phyloP scores from a whole-genome alignment of 2,329 filamentous ascomycete species.

The Raffaelea arxii region DNA sequence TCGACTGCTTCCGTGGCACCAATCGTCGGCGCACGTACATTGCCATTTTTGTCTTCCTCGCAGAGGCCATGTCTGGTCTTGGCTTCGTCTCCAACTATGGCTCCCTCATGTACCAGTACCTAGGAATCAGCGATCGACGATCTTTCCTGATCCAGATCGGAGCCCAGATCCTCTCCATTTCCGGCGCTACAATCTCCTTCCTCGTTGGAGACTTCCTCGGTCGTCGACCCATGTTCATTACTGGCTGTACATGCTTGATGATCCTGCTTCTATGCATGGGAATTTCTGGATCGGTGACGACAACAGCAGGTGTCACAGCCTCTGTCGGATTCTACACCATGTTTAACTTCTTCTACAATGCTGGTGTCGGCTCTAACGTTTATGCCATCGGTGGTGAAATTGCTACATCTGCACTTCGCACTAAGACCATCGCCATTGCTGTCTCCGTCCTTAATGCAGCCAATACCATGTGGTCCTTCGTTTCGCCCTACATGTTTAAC shows the following conservation, averaged over 20 bases:
- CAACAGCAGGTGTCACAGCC: conserved; percentile 11
- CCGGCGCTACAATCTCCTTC: conserved; percentile 24
- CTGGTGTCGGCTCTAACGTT: conserved; percentile 15
- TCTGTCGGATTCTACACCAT: conserved; percentile 16
- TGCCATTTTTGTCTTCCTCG: conserved; percentile 39
- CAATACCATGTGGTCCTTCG: conserved; percentile 13
- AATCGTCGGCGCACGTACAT: conserved; percentile 28
- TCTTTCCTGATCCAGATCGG: conserved; percentile 19
- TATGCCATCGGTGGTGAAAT: conserved; percentile 16
- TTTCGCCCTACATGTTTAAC: conserved; percentile 18
- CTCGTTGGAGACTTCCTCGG: conserved; percentile 1
- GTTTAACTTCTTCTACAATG: conserved; percentile 16
- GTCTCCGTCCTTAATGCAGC: conserved; percentile 6
- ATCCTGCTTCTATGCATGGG: conserved; percentile 21
- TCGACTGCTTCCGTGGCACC: conserved; percentile 23
- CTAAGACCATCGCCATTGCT: conserved; percentile 14
- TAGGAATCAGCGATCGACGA: conserved; percentile 16
- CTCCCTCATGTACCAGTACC: conserved; percentile 4
- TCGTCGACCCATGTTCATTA: conserved; percentile 4
- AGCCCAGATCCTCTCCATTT: conserved; percentile 26
- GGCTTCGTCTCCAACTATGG: conserved; percentile 4
- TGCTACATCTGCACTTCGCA: conserved; percentile 14
- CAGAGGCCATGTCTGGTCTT: conserved; percentile 4
- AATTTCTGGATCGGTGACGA: conserved; percentile 14
- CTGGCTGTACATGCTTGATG: conserved; percentile 6